Percentiles rank a stretch among this genome's conserved stretches.
Conservation (phyloP, 352 stramenopile genomes). For the Thraustochytrium sp. region DNA sequence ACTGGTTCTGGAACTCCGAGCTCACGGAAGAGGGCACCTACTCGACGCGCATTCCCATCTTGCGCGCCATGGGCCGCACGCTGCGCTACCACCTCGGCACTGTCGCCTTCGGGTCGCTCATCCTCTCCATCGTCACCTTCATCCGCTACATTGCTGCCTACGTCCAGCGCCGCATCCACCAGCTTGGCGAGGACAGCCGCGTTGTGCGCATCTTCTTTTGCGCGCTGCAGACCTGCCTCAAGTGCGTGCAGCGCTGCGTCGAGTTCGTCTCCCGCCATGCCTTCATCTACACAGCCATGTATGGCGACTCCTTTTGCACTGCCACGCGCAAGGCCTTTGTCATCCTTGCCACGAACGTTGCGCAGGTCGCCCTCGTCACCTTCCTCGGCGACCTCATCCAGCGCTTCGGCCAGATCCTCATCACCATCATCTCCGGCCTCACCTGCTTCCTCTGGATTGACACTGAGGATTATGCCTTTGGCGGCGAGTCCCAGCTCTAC, state of each 20-base stretch:
- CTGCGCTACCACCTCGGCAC: constrained; percentile 71
- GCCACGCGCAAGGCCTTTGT: constrained; percentile 73
- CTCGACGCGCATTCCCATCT: not conserved
- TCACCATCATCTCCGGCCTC: constrained; percentile 75
- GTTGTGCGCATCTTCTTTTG: constrained; percentile 64
- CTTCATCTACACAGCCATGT: constrained; percentile 80
- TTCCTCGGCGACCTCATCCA: constrained; percentile 74
- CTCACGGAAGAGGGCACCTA: not conserved
- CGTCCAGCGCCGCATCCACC: constrained; percentile 65
- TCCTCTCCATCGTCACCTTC: constrained; percentile 75
- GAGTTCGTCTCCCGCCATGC: constrained; percentile 81
- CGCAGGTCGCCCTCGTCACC: constrained; percentile 69
- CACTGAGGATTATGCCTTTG: constrained; percentile 65
- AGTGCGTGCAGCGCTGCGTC: constrained; percentile 78
- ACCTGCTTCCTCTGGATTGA: constrained; percentile 63
- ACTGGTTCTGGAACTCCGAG: constrained; percentile 14
- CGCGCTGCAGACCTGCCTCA: constrained; percentile 71
- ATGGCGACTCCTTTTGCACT: constrained; percentile 70
- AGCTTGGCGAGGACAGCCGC: constrained; percentile 61
- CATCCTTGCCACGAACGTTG: constrained; percentile 67
- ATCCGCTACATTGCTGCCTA: constrained; percentile 67
- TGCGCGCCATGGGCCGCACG: constrained; percentile 58
- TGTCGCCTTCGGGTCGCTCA: constrained; percentile 72
- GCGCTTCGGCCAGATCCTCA: constrained; percentile 75
- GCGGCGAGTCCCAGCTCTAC: constrained; percentile 60